A percentile compares a stretch with the other conserved stretches of the same genome.
phyloP scores from a whole-genome alignment of 257 asterid genomes.

The Galeopsis tetrahit region DNA sequence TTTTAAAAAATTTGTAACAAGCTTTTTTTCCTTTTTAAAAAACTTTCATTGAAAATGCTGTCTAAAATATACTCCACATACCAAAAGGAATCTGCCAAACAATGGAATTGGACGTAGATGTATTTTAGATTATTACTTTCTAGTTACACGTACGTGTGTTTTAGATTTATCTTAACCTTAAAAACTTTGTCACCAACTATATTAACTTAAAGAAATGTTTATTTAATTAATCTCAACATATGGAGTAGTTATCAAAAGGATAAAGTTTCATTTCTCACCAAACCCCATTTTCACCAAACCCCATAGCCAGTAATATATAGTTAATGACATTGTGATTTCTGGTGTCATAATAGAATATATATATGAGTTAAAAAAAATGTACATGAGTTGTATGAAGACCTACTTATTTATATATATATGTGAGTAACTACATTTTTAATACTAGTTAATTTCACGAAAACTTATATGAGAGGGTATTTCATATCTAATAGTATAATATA shows the following conservation, averaged over 20 bases:
- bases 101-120: neutral
- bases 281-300: too few species aligned
- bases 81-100: neutral
- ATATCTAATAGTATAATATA: too few species aligned
- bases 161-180: constrained; percentile 27
- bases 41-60: too few species aligned
- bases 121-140: neutral
- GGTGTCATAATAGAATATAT: constrained; percentile 29
- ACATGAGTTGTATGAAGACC: too few species aligned
- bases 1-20: too few species aligned
- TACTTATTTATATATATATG: too few species aligned
- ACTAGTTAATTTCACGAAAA: too few species aligned
- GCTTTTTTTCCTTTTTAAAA: too few species aligned
- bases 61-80: neutral
- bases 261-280: constrained; percentile 33
- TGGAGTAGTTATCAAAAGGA: constrained; percentile 30
- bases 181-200: constrained; percentile 24
- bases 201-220: constrained; percentile 20
- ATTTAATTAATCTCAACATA: constrained; percentile 23
- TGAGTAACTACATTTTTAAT: too few species aligned
- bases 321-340: constrained; percentile 27
- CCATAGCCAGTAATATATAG: constrained; percentile 19
- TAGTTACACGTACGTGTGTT: constrained; percentile 17
- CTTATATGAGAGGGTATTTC: too few species aligned
- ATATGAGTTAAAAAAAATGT: too few species aligned